phyloP scores from a whole-genome alignment of 225 moss, liverwort and hornwort genomes.

The Pseudisothecium myosuroides region DNA sequence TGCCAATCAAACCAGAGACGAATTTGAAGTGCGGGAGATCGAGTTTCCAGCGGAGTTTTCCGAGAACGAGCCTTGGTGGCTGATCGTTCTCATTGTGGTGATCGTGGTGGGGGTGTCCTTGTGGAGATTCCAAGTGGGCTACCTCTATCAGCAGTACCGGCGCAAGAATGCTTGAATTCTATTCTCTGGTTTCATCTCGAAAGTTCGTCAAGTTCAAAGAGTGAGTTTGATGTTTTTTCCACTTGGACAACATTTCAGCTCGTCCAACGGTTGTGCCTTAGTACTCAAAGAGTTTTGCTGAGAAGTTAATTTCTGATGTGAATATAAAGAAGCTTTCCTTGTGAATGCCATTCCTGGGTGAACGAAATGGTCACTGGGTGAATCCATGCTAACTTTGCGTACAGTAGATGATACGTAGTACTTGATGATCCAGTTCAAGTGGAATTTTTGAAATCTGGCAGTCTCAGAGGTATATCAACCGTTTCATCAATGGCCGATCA shows the following conservation, averaged over 20 bases:
- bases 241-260: background rate
- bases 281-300: background rate
- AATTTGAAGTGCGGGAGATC: background rate
- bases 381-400: background rate
- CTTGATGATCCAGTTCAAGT: background rate
- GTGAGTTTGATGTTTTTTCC: background rate
- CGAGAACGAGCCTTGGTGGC: background rate
- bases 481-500: background rate
- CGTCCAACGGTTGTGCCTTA: background rate
- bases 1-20: background rate
- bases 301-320: background rate
- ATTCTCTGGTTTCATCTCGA: background rate
- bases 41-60: background rate
- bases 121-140: background rate
- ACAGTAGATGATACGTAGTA: too few species aligned
- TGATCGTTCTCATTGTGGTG: background rate
- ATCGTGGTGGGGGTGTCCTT: background rate
- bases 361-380: background rate
- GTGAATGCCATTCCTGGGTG: background rate
- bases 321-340: background rate
- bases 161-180: background rate
- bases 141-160: background rate
- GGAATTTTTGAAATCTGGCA: background rate
- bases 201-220: background rate
- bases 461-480: background rate